Evolutionary conservation across 345 rosid species (phyloP).

Genomic region (Linum tenue): DNA sequence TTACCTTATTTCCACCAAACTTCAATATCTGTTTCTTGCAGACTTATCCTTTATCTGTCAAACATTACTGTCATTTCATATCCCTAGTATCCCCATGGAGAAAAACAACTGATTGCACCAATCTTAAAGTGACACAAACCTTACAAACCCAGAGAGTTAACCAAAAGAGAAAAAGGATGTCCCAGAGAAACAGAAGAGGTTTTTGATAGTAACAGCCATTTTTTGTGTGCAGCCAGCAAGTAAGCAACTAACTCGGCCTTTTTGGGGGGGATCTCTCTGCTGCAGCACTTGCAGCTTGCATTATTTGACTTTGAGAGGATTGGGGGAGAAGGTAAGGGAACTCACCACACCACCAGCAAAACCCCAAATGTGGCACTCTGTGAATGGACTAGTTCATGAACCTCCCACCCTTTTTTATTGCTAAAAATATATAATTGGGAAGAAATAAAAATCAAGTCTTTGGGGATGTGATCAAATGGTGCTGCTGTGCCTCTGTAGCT

Average conservation of each 20-base stretch:
- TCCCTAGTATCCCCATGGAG: background rate
- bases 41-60: no score
- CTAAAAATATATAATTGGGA: background rate
- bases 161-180: background rate
- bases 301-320: background rate
- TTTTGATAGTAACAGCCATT: background rate
- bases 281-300: background rate
- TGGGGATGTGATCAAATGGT: background rate
- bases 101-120: background rate
- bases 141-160: background rate
- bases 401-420: background rate
- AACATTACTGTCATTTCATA: no score
- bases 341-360: background rate
- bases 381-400: background rate
- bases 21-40: no score
- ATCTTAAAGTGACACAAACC: background rate
- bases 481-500: background rate
- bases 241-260: background rate
- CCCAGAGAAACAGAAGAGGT: background rate
- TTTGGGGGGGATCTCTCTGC: background rate
- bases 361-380: background rate
- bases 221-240: background rate
- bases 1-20: no score
- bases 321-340: background rate
- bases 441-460: background rate